Conservation (phyloP, 495 filamentous ascomycete genomes). For the Choiromyces venosus region DNA sequence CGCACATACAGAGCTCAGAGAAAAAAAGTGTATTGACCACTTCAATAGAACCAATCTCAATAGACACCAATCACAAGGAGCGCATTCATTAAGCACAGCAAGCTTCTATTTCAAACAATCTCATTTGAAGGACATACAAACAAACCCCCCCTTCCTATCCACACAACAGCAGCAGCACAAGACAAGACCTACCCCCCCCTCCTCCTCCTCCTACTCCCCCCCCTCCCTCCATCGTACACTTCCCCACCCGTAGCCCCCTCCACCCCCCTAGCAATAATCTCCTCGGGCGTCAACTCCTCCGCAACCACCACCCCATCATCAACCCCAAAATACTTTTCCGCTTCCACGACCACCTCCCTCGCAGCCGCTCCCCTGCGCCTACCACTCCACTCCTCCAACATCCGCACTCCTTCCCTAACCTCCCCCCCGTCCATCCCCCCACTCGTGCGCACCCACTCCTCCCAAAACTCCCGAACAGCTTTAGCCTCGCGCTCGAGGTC, state of each 20-base stretch:
- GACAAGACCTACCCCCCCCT: neutral
- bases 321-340: neutral
- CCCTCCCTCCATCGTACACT: neutral
- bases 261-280: neutral
- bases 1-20: neutral
- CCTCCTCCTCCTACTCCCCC: neutral
- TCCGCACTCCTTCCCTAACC: neutral
- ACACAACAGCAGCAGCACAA: neutral
- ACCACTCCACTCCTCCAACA: neutral
- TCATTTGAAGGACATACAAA: too few relatives aligned
- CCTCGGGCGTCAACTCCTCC: neutral
- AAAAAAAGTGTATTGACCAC: neutral
- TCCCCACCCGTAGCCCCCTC: neutral
- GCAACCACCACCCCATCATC: neutral
- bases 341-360: neutral
- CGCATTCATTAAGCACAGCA: too few relatives aligned
- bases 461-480: neutral
- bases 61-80: too few relatives aligned
- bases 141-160: too few relatives aligned
- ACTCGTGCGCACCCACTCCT: neutral
- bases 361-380: neutral
- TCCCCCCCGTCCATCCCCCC: neutral
- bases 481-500: neutral
- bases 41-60: neutral
- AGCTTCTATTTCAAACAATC: too few relatives aligned